phyloP scores from a whole-genome alignment of 2,329 filamentous ascomycete species.

The Tolypocladium paradoxum region DNA sequence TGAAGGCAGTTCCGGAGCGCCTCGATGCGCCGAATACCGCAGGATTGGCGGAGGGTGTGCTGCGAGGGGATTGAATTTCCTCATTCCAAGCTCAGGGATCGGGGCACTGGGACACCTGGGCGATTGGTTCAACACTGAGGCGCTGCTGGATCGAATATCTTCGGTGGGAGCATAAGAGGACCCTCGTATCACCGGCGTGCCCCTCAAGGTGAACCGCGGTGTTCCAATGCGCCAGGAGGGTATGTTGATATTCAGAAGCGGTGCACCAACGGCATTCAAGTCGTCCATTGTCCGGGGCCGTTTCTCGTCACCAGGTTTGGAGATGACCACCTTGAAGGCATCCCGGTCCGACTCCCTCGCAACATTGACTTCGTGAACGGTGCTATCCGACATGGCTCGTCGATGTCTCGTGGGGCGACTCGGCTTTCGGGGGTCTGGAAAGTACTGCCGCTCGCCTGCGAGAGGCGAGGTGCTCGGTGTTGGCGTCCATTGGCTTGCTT shows the following conservation, averaged over 20 bases:
- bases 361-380: conserved; percentile 51
- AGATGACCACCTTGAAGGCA: conserved; percentile 72
- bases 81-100: conserved; percentile 16
- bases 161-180: conserved; percentile 74
- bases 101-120: conserved; percentile 16
- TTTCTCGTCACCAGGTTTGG: conserved; percentile 50
- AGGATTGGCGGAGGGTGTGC: conserved; percentile 23
- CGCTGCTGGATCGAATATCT: conserved; percentile 53
- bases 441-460: conserved; percentile 20
- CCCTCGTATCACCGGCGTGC: conserved; percentile 66
- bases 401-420: conserved; percentile 30
- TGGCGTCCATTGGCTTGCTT: conserved; percentile 30
- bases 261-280: conserved; percentile 30
- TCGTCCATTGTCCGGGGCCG: conserved; percentile 55
- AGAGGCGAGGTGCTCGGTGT: conserved; percentile 27
- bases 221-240: conserved; percentile 77
- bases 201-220: conserved; percentile 66
- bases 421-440: conserved; percentile 15
- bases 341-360: conserved; percentile 48
- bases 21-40: conserved; percentile 10
- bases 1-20: conserved; percentile 18
- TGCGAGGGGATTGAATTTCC: conserved; percentile 25
- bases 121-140: conserved; percentile 34
- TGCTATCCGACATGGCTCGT: conserved; percentile 68
- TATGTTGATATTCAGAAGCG: conserved; percentile 62